Base-by-base conservation (phyloP, 192 early-diverging fungal genomes). In the Umbelopsis sp. region DNA sequence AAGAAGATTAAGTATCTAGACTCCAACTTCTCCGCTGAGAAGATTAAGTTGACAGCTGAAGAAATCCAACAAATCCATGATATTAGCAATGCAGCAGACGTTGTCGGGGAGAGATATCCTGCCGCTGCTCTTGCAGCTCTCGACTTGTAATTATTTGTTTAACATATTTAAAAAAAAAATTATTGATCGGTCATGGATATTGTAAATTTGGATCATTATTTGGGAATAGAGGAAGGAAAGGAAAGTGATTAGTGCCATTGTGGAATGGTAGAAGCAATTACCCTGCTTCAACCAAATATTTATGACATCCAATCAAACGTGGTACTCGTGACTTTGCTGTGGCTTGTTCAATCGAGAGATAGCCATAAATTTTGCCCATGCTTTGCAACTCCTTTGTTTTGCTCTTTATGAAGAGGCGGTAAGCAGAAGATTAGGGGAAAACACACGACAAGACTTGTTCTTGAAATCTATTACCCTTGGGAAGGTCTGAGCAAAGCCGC, bases 1-100 rank as follows among this genome's bases (percentile, higher is more conserved):
- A 87, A 78, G 70, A 67, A 74, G 29, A 73, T 80, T 47, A 81
- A 83, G 67, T 82, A 83, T 44, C 72, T 86, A 6, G 78, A 83
- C n/a, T 71, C 75, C 25, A 83, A 80, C 49, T 22, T 82, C 36
- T 47, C 44, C 45, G 80, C 82, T 54, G 77, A 67, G 0, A 66
- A 80, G 9, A 59, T 83, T 22, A 45, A 73, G 20, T 72, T 79
- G 44, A 36, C 56, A n/a, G 10, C 56, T 36, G 56, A 62, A 20
- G 56, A 62, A 6, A 32, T 62, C 26, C 56, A 62, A 17, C 12
- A 36, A 26, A 62, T 62, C n/a, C 56, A 31, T 29, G 26, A 22
- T 0, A 62, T 62, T 16, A 62, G 56, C 14, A 31, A 62, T 34
- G 56, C 56, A 14, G 56, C 56, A 34, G 56, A 62, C 0, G 31